Evolutionary conservation across 1,139 yeast species (phyloP), one percentile per base, ranked within the genome.

Genomic region (Geotrichum phurueaensis): DNA sequence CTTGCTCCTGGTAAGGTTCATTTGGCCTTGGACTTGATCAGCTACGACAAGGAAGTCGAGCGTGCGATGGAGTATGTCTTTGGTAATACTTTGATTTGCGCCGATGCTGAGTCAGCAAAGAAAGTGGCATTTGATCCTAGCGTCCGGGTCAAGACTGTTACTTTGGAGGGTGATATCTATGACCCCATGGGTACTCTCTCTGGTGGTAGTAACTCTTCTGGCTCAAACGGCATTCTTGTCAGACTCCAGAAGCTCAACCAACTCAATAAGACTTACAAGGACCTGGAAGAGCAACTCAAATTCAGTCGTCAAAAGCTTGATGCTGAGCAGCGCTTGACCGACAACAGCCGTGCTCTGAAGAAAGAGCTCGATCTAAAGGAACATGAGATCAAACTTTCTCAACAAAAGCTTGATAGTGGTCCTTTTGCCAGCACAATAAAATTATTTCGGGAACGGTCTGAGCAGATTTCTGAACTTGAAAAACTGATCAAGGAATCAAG

Each of bases 121-220:
- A 78, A 80, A 55, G 87, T 94, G 3, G 91, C 99, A 0, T 95
- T 92, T 73, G 85, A 92, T 71, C 95, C 94, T 0, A 80, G 83
- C 62, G 84, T 94, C 15, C 81, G 89, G 65, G 80, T 92, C 0
- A 84, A 94, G 68, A 87, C 96, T n/a, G 92, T 95, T 15, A 95
- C 99, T 0, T 73, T 89, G 51, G 95, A 92, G 59, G 99, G 99
- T 56, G 99, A 94, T 73, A 82, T 87, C 12, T 95, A 92, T 74
- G 99, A 95, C 71, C 99, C 99, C 0, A 91, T 87, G 67, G 99
- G 99, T 15, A 90, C 96, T 25, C 77, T 95, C 50, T 89, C 97
- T 1, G 99, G 99, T 59, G 99, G 99, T n/a, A 86, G 96, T 25
- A 81, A 61, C 51, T 62, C 70, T n/a, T 75, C 78, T 55, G 79